phyloP scores from a whole-genome alignment of 352 stramenopile genomes.

The Blastocystis hominis region DNA sequence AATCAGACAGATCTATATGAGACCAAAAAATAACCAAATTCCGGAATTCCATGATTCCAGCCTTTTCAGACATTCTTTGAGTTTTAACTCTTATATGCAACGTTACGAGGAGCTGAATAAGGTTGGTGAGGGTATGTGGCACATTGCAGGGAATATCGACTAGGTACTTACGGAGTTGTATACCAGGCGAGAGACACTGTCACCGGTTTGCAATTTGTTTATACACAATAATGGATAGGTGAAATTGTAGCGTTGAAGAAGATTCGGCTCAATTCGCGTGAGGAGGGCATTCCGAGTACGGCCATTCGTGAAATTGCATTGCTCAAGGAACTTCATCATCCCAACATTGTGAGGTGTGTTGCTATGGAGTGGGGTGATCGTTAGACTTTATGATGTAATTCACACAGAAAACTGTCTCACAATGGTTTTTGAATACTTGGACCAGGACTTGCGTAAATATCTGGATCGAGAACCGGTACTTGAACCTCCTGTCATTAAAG shows the following conservation, averaged over 20 bases:
- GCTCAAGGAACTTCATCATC: conserved; percentile 89
- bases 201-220: conserved; percentile 62
- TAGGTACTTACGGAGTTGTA: conserved; percentile 90
- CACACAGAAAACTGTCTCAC: conserved; percentile 96
- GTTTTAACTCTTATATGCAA: conserved; percentile 73
- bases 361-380: conserved; percentile 64
- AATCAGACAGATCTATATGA: too few species aligned
- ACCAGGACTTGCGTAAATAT: conserved; percentile 99
- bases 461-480: conserved; percentile 79
- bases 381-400: conserved; percentile 93
- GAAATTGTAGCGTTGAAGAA: conserved; percentile 99
- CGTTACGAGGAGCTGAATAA: conserved; percentile 84
- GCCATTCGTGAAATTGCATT: conserved; percentile 96
- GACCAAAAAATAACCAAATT: too few species aligned
- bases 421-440: conserved; percentile 99
- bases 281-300: conserved; percentile 93
- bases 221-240: conserved; percentile 66
- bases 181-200: conserved; percentile 95
- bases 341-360: conserved; percentile 90
- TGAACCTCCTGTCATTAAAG: conserved; percentile 70
- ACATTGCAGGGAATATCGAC: conserved; percentile 1
- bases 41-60: too few species aligned
- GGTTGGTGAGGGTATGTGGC: conserved; percentile 68
- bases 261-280: conserved; percentile 88
- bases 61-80: too few species aligned